These are phyloP conservation scores for Nannochloris sp. DNA, from an alignment of 139 green algal genomes.

Conservation along the genomic window DNA sequence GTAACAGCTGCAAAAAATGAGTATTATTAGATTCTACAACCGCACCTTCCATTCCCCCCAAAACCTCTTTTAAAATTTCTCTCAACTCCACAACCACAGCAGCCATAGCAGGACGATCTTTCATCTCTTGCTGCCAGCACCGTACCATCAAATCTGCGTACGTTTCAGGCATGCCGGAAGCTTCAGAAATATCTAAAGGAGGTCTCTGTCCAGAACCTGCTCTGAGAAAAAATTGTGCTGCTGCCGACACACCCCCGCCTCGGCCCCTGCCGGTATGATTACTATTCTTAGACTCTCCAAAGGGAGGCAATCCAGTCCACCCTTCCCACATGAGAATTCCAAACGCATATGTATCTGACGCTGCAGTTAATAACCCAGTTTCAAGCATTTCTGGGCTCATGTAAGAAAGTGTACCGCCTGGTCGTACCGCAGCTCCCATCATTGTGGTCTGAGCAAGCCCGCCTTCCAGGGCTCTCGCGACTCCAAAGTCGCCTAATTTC, in stretches of 20 bases:
- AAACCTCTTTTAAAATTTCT: no score
- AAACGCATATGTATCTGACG: background rate
- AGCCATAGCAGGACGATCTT: background rate
- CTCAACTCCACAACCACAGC: background rate
- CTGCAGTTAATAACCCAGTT: background rate
- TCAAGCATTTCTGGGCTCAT: background rate
- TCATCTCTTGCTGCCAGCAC: background rate
- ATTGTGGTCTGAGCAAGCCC: no score
- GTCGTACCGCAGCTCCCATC: no score
- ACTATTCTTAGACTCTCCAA: background rate
- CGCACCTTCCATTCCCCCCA: no score
- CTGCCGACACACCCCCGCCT: background rate
- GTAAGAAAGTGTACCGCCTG: background rate
- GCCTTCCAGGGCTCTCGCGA: background rate
- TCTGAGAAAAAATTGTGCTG: background rate
- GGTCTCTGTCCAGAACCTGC: background rate
- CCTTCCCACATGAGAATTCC: background rate
- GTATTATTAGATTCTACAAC: no score
- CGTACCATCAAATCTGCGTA: slow-evolving; percentile 1
- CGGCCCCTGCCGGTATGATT: background rate
- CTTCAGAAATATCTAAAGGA: background rate
- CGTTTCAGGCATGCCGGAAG: background rate
- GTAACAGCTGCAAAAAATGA: no score
- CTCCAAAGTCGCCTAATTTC: slow-evolving; percentile 77
- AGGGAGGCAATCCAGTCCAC: background rate